phyloP scores from a whole-genome alignment of 148 eudicot species.

The Rhododendron vialii region DNA sequence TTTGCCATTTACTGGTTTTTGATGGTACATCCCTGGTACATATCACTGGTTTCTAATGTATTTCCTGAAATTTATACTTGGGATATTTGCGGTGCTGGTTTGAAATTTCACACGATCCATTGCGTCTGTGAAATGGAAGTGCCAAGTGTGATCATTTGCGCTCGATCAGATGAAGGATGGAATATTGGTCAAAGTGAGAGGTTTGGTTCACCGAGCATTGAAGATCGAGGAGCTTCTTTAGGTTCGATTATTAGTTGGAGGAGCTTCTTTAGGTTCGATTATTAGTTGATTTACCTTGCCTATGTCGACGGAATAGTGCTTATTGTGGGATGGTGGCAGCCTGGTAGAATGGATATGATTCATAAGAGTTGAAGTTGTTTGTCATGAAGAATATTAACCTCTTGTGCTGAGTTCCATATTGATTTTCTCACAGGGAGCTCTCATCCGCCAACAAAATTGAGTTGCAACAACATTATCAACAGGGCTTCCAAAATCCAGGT shows the following conservation, averaged over 20 bases:
- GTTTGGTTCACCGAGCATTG: neutral
- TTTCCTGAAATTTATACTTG: neutral
- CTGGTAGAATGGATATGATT: too few species aligned
- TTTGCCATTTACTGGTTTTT: neutral
- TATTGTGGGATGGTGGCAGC: neutral
- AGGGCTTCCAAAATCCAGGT: neutral
- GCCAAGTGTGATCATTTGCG: neutral
- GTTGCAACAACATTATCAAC: neutral
- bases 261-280: neutral
- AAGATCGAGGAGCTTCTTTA: neutral
- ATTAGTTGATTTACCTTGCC: neutral
- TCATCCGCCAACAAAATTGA: neutral
- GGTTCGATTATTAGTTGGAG: neutral
- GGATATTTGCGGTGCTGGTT: neutral
- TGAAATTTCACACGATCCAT: neutral
- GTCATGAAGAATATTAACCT: neutral
- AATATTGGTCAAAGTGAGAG: neutral
- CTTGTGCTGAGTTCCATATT: neutral
- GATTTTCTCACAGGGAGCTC: neutral
- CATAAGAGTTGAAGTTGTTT: neutral
- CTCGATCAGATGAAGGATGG: neutral
- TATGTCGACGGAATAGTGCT: neutral
- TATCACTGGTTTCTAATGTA: neutral
- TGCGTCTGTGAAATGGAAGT: neutral
- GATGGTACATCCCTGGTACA: neutral